Percentiles rank a stretch among this genome's conserved stretches.
Conservation (phyloP, 2,329 filamentous ascomycete species). For the Scedosporium boydii region DNA sequence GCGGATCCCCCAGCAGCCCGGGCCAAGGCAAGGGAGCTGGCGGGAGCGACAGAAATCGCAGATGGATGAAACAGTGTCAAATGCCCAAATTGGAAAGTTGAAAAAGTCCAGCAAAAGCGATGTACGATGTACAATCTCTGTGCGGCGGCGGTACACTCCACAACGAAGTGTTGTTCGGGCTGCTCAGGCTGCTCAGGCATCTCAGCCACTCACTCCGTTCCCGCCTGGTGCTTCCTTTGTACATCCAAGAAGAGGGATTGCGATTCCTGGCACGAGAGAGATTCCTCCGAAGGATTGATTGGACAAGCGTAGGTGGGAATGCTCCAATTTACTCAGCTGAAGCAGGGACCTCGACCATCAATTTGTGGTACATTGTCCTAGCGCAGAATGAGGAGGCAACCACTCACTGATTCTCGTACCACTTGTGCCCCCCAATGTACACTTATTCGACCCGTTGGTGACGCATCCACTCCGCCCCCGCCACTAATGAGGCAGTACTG, state of each 20-base stretch:
- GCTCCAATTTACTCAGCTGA: not conserved
- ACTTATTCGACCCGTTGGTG: not conserved
- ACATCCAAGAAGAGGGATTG: not conserved
- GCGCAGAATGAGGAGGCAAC: not conserved
- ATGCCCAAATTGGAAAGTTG: not conserved
- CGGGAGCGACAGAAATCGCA: not conserved
- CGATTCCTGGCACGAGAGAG: not conserved
- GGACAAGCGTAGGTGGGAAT: not conserved
- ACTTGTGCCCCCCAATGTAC: not conserved
- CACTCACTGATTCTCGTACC: not conserved
- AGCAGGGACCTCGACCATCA: not conserved
- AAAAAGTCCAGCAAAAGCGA: not conserved
- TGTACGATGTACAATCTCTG: not conserved
- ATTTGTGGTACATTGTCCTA: not conserved
- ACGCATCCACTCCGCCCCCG: not conserved
- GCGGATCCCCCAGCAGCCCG: not conserved
- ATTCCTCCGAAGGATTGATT: not conserved
- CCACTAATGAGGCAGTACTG: not conserved
- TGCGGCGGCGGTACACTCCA: no score
- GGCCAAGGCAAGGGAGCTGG: not conserved
- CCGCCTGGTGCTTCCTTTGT: not conserved
- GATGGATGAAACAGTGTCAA: not conserved
- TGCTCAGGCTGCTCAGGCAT: not conserved
- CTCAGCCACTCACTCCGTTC: not conserved
- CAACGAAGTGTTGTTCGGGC: not conserved